These are phyloP conservation scores for Aspergillus pseudonomiae DNA, from an alignment of 2,329 filamentous ascomycete species.

Conservation along the genomic window DNA sequence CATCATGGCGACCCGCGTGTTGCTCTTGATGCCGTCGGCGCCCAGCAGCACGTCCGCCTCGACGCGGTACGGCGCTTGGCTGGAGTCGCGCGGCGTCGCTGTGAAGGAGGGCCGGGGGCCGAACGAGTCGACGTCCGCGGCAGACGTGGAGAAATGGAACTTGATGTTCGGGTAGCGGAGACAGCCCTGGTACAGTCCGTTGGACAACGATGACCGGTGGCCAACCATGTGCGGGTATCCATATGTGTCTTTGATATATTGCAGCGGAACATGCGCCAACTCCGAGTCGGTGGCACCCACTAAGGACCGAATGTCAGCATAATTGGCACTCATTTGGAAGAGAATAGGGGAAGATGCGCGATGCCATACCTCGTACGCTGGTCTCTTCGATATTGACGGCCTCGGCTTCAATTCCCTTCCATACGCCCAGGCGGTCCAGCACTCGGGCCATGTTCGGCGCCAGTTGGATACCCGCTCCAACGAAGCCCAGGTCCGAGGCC, in stretches of 20 bases:
- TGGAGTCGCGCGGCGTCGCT: constrained; percentile 58
- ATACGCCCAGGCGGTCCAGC: constrained; percentile 71
- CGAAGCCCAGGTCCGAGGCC: constrained; percentile 74
- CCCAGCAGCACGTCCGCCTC: constrained; percentile 56
- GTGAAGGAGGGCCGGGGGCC: constrained; percentile 63
- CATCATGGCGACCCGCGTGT: constrained; percentile 48
- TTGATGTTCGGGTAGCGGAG: constrained; percentile 62
- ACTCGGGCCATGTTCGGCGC: constrained; percentile 82
- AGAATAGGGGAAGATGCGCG: background rate
- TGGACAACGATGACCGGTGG: constrained; percentile 72
- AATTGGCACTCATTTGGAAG: background rate
- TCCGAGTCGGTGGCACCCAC: constrained; percentile 67
- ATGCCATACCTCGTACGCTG: constrained; percentile 65
- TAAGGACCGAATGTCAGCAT: constrained; percentile 48
- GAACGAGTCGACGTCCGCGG: constrained; percentile 62
- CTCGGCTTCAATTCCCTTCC: constrained; percentile 70
- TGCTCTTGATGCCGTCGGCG: constrained; percentile 59
- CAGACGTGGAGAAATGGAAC: constrained; percentile 67
- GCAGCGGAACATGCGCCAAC: constrained; percentile 70
- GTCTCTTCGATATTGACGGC: constrained; percentile 72
- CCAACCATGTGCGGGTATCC: constrained; percentile 79
- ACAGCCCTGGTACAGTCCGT: constrained; percentile 71
- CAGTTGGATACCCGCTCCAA: constrained; percentile 82
- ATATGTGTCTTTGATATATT: constrained; percentile 68
- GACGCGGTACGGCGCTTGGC: constrained; percentile 51